A percentile compares a stretch with the other conserved stretches of the same genome.
These are phyloP conservation scores for Metschnikowia santaceciliae DNA, from an alignment of 805 yeast genomes.

Conservation along the genomic window DNA sequence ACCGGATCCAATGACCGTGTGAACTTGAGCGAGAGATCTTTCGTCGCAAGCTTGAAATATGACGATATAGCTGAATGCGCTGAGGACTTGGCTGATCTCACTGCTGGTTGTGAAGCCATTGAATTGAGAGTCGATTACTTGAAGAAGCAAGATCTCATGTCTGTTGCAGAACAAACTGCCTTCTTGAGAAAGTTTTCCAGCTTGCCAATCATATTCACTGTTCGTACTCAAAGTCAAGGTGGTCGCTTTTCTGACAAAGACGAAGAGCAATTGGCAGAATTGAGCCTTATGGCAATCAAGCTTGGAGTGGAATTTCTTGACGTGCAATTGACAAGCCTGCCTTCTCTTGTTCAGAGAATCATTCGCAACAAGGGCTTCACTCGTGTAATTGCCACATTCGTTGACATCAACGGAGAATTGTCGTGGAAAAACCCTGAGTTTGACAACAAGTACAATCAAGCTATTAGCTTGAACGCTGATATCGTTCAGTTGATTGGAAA, in stretches of 20 bases:
- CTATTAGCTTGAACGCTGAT: constrained; percentile 62
- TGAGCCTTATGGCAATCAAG: constrained; percentile 62
- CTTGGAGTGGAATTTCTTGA: constrained; percentile 81
- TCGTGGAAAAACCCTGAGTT: constrained; percentile 71
- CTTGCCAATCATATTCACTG: constrained; percentile 77
- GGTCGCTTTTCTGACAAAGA: constrained; percentile 71
- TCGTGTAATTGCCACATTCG: constrained; percentile 77
- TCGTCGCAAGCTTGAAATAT: constrained; percentile 69
- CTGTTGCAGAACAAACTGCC: constrained; percentile 72
- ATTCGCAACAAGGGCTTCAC: constrained; percentile 55
- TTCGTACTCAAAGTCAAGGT: constrained; percentile 77
- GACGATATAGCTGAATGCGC: constrained; percentile 50
- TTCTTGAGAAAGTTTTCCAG: constrained; percentile 57
- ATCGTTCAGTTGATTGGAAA: constrained; percentile 79
- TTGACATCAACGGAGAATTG: constrained; percentile 60
- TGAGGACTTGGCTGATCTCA: constrained; percentile 47
- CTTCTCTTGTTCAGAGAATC: constrained; percentile 48
- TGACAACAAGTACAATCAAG: constrained; percentile 68
- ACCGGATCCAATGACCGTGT: constrained; percentile 42
- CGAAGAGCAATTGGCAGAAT: constrained; percentile 41
- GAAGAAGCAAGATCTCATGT: constrained; percentile 44
- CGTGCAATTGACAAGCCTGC: constrained; percentile 69
- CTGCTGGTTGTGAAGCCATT: constrained; percentile 74
- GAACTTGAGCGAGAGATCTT: constrained; percentile 43
- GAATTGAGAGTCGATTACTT: constrained; percentile 80